These are phyloP conservation scores for Lactarius evosmus DNA, from an alignment of 768 basidiomycete species.

Conservation along the genomic window DNA sequence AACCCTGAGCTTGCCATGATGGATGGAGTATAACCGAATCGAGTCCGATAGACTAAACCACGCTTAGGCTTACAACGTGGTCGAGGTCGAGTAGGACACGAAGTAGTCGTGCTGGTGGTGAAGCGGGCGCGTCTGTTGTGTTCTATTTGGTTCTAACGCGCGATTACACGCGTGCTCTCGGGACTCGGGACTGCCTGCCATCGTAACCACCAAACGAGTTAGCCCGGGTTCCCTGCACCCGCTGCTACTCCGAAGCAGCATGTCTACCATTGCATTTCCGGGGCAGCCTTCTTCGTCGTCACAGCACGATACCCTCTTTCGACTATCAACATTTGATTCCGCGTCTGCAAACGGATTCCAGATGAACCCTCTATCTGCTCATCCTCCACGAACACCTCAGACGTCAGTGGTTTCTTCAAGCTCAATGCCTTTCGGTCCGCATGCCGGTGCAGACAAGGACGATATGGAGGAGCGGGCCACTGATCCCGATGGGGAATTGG, in stretches of 20 bases:
- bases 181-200: neutral
- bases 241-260: conserved; percentile 32
- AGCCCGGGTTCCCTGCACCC: conserved; percentile 4
- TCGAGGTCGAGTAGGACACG: conserved; percentile 7
- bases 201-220: conserved; percentile 5
- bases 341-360: conserved; percentile 51
- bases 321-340: conserved; percentile 55
- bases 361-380: conserved; percentile 77
- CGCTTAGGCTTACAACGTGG: neutral
- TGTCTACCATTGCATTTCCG: conserved; percentile 72
- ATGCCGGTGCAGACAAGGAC: conserved; percentile 43
- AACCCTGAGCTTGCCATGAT: conserved; percentile 20
- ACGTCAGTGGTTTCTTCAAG: conserved; percentile 40
- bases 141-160: conserved; percentile 17
- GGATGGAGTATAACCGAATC: neutral
- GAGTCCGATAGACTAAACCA: neutral
- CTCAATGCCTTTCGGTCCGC: conserved; percentile 33
- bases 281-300: conserved; percentile 42
- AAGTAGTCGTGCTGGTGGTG: neutral
- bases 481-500: conserved; percentile 33
- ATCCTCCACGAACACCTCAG: conserved; percentile 75
- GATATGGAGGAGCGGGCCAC: conserved; percentile 30
- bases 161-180: conserved; percentile 4
- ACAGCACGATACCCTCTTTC: conserved; percentile 47
- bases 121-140: conserved; percentile 18